Base-by-base conservation (phyloP, 495 filamentous ascomycete genomes). In the Cercophora samala region DNA sequence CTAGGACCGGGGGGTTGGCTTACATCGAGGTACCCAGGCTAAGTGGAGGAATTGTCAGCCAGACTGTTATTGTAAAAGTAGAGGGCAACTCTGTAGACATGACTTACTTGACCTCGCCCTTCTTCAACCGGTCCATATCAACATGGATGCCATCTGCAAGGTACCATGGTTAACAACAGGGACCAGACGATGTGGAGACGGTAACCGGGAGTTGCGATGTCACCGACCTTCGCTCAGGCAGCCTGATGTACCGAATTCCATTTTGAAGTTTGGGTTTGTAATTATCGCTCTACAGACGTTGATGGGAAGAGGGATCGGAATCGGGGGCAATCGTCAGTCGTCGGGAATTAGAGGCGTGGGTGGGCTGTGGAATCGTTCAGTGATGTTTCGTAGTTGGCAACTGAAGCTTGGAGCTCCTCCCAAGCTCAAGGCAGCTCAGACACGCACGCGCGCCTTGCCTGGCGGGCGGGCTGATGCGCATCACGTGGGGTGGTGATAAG, bases 11-110 rank as follows among this genome's bases (percentile, higher is more conserved):
- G 64, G 61, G 67, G 65, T 59, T 19, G 68, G 78, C 90, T 86
- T 84, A 98, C 93, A 99, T 99, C 64, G 95, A 97, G 69, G 95
- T 99, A 81, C 95, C 95, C 67, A 99, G 85, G 80, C 94, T 93
- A 67, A 67, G 69, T 68, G 68, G 66, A 64, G 37, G 68, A 46
- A 4, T 25, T 60, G 58, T 74, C 62, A 78, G 71, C 63, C 2
- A 29, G 23, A 21, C 54, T 21, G 5, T 21, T 21, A 17, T 46
- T 46, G 9, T 46, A 17, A 46, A 11, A 17, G 37, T 2, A 46
- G 8, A 46, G 26, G 26, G 56, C 58, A 3, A 24, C 8, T 60
- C 23, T 21, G 9, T 0, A 63, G 26, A 23, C 8, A 60, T 21
- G 68, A 83, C 90, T 80, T 84, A 97, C 93, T 98, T 97, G 76